Base-by-base conservation (phyloP, 768 basidiomycete species). In the Plicaturopsis crispa region DNA sequence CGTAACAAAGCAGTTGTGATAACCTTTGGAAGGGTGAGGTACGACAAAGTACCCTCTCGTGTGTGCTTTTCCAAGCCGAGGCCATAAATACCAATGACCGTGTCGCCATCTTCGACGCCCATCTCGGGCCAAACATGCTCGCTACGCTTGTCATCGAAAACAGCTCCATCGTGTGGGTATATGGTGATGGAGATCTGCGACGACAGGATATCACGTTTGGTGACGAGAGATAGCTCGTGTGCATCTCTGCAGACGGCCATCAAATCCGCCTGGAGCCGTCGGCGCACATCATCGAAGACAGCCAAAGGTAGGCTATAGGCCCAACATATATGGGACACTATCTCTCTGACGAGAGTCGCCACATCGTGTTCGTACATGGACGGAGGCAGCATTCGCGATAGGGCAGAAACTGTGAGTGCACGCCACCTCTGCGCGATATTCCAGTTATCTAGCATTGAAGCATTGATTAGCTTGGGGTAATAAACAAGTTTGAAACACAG, bases 121-220 rank as follows among this genome's bases (percentile, higher is more conserved):
- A 51, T 51, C 12, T 46, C 49, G 3, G 49, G 31, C 47, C 47
- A 51, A 12, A 34, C 39, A 12, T 26, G 35, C 14, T 31, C 28
- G 16, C 38, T 31, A 0, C 3, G 2, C 7, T 40, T 17, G 8
- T 38, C 23, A 19, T 48, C 20, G 35, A 34, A 48, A 2, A 34
- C 38, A 17, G 20, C 31, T 22, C n/a, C 38, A 3, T 26, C 8
- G 19, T 6, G 8, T 8, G 26, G 26, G 14, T 8, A 8, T 8
- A 28, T 14, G 10, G 26, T 14, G 26, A 28, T 14, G 14, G 26
- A 28, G 14, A 28, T 28, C 8, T 14, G 26, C 10, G 26, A 8
- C 10, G 26, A 28, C 5, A 51, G 37, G 5, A 51, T 26, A 28
- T 50, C 49, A 13, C 44, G 47, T 13, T 45, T 48, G 17, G 39